Evolutionary conservation across 306 rosid species (phyloP).

Genomic region (Cucurbita pepo): DNA sequence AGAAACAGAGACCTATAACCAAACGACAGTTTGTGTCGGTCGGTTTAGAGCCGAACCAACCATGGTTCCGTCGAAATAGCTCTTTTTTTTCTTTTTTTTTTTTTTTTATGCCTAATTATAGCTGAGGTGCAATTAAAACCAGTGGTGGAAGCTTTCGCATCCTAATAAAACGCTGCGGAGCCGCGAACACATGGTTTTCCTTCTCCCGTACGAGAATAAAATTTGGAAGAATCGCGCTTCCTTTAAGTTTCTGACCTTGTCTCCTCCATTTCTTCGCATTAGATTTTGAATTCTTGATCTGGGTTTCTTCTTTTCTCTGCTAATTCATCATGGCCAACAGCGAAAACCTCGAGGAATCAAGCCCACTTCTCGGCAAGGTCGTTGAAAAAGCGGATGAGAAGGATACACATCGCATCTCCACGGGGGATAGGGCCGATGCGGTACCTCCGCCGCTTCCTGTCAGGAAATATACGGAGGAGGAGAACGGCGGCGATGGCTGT

Average conservation of each 20-base stretch:
- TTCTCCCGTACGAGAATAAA: too few relatives aligned
- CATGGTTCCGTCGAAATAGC: too few relatives aligned
- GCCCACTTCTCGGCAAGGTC: slow-evolving; percentile 46
- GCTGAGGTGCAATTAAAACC: too few relatives aligned
- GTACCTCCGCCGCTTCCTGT: background rate
- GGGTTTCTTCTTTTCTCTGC: background rate
- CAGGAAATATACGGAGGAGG: slow-evolving; percentile 11
- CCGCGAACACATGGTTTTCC: too few relatives aligned
- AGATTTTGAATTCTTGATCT: background rate
- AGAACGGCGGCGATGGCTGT: background rate
- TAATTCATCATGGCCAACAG: slow-evolving; percentile 20
- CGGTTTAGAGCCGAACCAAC: too few relatives aligned
- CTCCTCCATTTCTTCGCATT: background rate
- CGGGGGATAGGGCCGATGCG: background rate
- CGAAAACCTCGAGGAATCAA: slow-evolving; percentile 41
- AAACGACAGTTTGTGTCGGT: too few relatives aligned
- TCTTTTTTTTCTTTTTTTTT: too few relatives aligned
- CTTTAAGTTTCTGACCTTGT: background rate
- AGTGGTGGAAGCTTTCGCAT: too few relatives aligned
- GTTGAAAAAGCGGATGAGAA: slow-evolving; percentile 12
- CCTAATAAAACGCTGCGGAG: too few relatives aligned
- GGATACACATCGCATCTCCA: background rate
- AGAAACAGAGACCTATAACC: too few relatives aligned
- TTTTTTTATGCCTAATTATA: too few relatives aligned
- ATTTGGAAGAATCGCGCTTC: background rate